Base-by-base conservation (phyloP, 179 eudicot species). In the Pouteria campechiana region DNA sequence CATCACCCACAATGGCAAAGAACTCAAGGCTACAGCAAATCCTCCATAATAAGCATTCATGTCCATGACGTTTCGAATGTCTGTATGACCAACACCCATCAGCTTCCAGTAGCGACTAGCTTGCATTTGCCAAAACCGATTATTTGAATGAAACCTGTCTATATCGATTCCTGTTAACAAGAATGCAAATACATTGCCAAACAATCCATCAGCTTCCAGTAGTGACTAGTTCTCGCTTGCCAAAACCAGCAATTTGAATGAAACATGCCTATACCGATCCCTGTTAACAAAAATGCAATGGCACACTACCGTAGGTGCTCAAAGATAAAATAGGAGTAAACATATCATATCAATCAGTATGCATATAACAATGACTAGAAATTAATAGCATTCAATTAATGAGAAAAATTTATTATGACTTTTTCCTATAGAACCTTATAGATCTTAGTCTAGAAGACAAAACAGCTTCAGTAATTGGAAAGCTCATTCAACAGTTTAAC, bases 1-100 rank as follows among this genome's bases (percentile, higher is more conserved):
- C 98, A 90, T 90, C 20, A 90, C 88, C 98, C 96, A 86, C 37
- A 82, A 84, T 55, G 98, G 92, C 76, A 79, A 87, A 19, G 86
- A 61, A 61, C 61, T 79, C 60, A 90, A 60, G 40, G 84, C 87
- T 48, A 67, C 88, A 29, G 94, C 78, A 75, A 90, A 86, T 49
- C 98, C 96, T 64, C 98, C 98, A 54, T 57, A 69, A 6, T 59
- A 64, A 20, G 96, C 96, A 69, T 77, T 86, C 94, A 79, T 87
- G 67, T 90, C 98, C 96, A 90, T 79, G 20, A 86, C 83, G 64
- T 86, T 90, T 8, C 94, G 78, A 57, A 90, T 56, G 43, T 83
- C 78, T 43, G 69, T 50, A 56, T 82, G 72, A 35, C 55, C 72
- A 32, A 70, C 74, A 57, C 76, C 62, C 92, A 90, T 79, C 68